phyloP scores from a whole-genome alignment of 192 early-diverging fungal species.

The Coemansia sp. region DNA sequence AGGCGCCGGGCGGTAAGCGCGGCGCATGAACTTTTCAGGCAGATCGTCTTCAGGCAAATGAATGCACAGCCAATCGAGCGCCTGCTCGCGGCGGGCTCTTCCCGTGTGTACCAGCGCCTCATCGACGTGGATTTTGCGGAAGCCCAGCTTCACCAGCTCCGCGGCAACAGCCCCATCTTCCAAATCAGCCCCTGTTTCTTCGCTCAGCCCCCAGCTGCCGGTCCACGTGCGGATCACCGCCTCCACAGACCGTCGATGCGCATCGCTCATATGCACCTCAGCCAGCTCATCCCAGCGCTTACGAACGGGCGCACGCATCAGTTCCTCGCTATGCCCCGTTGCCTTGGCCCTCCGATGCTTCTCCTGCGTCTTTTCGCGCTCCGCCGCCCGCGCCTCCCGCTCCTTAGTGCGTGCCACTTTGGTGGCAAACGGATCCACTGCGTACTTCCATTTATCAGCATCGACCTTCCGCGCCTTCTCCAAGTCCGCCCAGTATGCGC shows the following conservation, averaged over 20 bases:
- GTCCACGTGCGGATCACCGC: slow-evolving; percentile 63
- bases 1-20: slow-evolving; percentile 18
- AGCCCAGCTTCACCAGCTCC: slow-evolving; percentile 61
- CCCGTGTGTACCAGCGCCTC: slow-evolving; percentile 69
- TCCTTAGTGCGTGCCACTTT: slow-evolving; percentile 52
- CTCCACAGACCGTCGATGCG: slow-evolving; percentile 64
- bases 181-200: too few relatives aligned
- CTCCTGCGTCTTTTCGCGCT: slow-evolving; percentile 18
- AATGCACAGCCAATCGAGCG: slow-evolving; percentile 85
- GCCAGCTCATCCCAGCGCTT: slow-evolving; percentile 56
- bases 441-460: slow-evolving; percentile 60
- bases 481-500: slow-evolving; percentile 72
- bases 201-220: slow-evolving; percentile 16
- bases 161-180: too few relatives aligned
- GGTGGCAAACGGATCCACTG: slow-evolving; percentile 78
- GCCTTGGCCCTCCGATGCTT: slow-evolving; percentile 48
- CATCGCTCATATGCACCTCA: slow-evolving; percentile 68
- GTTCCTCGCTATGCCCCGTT: slow-evolving; percentile 37
- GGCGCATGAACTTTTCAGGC: slow-evolving; percentile 35
- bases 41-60: slow-evolving; percentile 89
- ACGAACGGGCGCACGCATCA: slow-evolving; percentile 18
- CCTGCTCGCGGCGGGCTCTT: slow-evolving; percentile 41
- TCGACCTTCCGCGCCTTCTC: slow-evolving; percentile 59
- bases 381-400: slow-evolving; percentile 11
- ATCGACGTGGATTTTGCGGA: slow-evolving; percentile 67